Base-by-base conservation (phyloP, 345 rosid species). In the Anastatica hierochuntica region DNA sequence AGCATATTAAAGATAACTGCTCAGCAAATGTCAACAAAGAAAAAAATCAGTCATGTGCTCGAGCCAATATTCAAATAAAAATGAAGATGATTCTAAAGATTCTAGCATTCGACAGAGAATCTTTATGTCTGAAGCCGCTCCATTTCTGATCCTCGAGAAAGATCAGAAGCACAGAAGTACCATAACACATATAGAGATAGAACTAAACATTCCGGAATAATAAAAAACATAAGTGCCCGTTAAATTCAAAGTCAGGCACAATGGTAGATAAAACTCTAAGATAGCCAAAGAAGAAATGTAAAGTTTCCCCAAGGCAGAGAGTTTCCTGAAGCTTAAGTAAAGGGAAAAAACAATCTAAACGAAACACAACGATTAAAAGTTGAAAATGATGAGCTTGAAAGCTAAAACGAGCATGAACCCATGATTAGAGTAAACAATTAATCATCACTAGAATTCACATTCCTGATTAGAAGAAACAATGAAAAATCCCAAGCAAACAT, bases 301-400 rank as follows among this genome's bases (percentile, higher is more conserved):
- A 30, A 33, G 58, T 50, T 44, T 48, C 38, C 52, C 17, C 24
- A 41, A 14, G 13, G 17, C 6, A 6, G 14, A 37, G 58, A 41
- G 41, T n/a, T n/a, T n/a, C n/a, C n/a, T n/a, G n/a, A n/a, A n/a
- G n/a, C n/a, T n/a, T n/a, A n/a, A n/a, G n/a, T n/a, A n/a, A n/a
- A 27, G 8, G 30, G 2, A 3, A 27, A 27, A 8, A 9, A 11
- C 2, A 24, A 64, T 20, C 17, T 6, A 20, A 29, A 17, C 45
- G 10, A 10, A 56, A 40, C 37, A 48, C 45, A 46, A 50, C 43
- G 37, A 27, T 63, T 44, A 27, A 7, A 27, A 4, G 30, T 4
- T 27, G 8, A 49, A 57, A 60, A 62, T 39, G 71, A 64, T 52
- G 67, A 55, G 45, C 50, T 21, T 21, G 40, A 13, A 53, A 58